Evolutionary conservation across 768 basidiomycete species (phyloP), one percentile per base, ranked within the genome.

Genomic region (Tulasnella sp.): DNA sequence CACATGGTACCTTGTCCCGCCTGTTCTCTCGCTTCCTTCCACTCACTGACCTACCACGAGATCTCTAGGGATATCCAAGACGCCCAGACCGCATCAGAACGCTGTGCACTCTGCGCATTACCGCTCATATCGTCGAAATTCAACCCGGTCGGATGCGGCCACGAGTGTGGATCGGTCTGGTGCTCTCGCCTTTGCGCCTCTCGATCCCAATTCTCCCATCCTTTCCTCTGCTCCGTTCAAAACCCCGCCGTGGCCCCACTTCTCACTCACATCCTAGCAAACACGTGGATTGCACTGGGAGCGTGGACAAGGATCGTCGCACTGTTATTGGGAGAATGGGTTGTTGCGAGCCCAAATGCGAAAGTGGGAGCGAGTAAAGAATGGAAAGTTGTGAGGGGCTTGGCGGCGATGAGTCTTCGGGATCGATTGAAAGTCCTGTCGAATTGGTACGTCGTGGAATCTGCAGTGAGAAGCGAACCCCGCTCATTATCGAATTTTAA

Each of bases 391-490:
- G 71, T 88, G 44, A 70, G 71, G 3, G 75, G 82, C 11, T 74
- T 90, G 54, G 91, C 91, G 3, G 83, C 79, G 61, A 73, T 92
- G 53, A 84, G 84, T 19, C 80, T 91, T 79, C 84, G 88, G 69
- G 83, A 88, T n/a, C 64, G 68, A 56, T 65, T 68, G 29, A 66
- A 53, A 47, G 67, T 68, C 58, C 56, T 65, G 51, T 63, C 63
- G 23, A 68, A 69, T 44, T 71, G 70, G 71, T 70, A 58, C 56
- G 62, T 48, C 4, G 4, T 15, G 4, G 11, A 48, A 17, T 45
- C 10, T 44, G 68, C 65, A 76, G 76, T 63, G 73, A 76, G 65
- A 78, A 77, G 61, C 79, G 77, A 65, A n/a, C n/a, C n/a, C n/a
- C 34, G 34, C 7, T 38, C 34, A 71, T 10, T 66, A 70, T 4